A percentile compares a stretch with the other conserved stretches of the same genome.
phyloP scores from a whole-genome alignment of 306 rosid genomes.

The Cicer cuneatum region DNA sequence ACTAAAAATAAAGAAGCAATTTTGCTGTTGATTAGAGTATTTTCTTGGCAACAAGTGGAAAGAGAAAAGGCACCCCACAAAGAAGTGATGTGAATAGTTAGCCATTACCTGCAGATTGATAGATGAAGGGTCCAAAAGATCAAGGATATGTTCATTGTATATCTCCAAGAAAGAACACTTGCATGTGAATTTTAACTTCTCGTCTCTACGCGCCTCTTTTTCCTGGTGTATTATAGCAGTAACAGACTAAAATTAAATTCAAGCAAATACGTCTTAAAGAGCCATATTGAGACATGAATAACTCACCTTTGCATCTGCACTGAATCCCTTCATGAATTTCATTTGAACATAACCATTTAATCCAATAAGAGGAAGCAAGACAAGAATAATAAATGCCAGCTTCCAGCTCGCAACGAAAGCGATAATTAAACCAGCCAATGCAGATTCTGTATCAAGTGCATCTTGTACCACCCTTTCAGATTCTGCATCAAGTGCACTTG shows the following conservation, averaged over 20 bases:
- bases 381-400: too few species aligned
- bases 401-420: too few species aligned
- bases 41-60: background rate
- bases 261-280: conserved; percentile 28
- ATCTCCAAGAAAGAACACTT: conserved; percentile 96
- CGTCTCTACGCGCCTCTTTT: conserved; percentile 88
- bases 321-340: too few species aligned
- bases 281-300: background rate
- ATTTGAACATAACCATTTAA: too few species aligned
- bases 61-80: conserved; percentile 20
- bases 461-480: too few species aligned
- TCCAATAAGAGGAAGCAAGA: too few species aligned
- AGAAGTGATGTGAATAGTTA: conserved; percentile 22
- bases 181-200: conserved; percentile 80
- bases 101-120: conserved; percentile 80
- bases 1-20: conserved; percentile 10
- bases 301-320: too few species aligned
- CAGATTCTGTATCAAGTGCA: too few species aligned
- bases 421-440: too few species aligned
- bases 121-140: conserved; percentile 91
- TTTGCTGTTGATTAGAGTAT: background rate
- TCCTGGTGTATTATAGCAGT: conserved; percentile 61
- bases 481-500: too few species aligned
- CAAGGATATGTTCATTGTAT: conserved; percentile 96
- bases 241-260: conserved; percentile 29